A percentile compares a stretch with the other conserved stretches of the same genome.
These are phyloP conservation scores for Petrea volubilis DNA, from an alignment of 257 asterid genomes.

Conservation along the genomic window DNA sequence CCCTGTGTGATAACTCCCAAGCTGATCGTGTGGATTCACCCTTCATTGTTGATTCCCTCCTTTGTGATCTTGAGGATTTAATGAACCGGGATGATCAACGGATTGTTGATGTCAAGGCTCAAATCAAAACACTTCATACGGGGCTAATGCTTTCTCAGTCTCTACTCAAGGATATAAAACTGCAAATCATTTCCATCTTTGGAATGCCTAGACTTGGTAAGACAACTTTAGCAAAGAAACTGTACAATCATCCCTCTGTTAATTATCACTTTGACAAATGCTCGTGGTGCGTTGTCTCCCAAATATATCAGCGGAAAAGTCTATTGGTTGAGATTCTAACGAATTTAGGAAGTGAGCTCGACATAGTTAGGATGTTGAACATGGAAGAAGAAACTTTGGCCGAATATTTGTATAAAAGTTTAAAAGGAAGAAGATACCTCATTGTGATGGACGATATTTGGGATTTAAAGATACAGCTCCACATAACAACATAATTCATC, in stretches of 20 bases:
- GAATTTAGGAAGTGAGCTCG: neutral
- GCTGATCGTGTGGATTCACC: neutral
- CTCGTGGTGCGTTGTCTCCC: conserved; percentile 33
- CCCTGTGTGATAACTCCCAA: neutral
- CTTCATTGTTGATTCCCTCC: conserved; percentile 4
- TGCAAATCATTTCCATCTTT: too few relatives aligned
- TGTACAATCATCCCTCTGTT: neutral
- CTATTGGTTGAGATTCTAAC: conserved; percentile 25
- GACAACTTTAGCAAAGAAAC: too few relatives aligned
- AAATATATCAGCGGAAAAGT: neutral
- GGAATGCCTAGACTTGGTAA: too few relatives aligned
- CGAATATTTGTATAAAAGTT: too few relatives aligned
- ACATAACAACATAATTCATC: too few relatives aligned
- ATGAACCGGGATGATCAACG: neutral
- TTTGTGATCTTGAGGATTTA: neutral
- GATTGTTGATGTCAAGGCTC: neutral
- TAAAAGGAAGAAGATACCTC: too few relatives aligned
- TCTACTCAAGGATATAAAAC: too few relatives aligned
- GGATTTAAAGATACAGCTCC: too few relatives aligned
- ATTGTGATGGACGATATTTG: too few relatives aligned
- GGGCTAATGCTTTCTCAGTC: neutral
- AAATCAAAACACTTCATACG: neutral
- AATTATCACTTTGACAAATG: conserved; percentile 21
- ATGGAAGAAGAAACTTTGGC: too few relatives aligned
- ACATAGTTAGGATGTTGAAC: too few relatives aligned